Evolutionary conservation across 2,329 filamentous ascomycete species (phyloP).

Genomic region (Pseudogymnoascus sp.): DNA sequence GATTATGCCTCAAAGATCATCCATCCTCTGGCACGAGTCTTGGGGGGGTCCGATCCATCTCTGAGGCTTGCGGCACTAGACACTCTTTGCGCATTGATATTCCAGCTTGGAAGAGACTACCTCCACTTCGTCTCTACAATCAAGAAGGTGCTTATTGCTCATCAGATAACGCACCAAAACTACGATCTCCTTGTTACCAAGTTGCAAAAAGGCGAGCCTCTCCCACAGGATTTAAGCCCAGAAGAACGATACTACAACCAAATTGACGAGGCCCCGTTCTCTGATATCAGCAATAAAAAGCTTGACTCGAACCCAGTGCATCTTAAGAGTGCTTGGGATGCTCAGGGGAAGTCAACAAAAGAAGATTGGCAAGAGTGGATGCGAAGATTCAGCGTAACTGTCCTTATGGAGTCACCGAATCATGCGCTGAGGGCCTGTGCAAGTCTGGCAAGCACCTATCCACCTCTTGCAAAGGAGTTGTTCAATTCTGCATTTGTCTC

Average conservation of each 20-base stretch:
- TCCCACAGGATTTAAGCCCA: constrained; percentile 91
- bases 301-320: constrained; percentile 96
- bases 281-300: constrained; percentile 86
- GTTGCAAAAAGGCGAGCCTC: constrained; percentile 83
- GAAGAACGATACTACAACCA: constrained; percentile 74
- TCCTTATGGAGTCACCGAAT: constrained; percentile 91
- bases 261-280: constrained; percentile 71
- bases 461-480: constrained; percentile 82
- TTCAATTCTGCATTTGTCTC: constrained; percentile 99
- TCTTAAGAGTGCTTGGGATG: constrained; percentile 94
- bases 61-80: constrained; percentile 81
- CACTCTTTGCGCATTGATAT: constrained; percentile 89
- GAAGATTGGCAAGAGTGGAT: constrained; percentile 99
- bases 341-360: constrained; percentile 90
- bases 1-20: constrained; percentile 96
- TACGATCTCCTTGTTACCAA: constrained; percentile 91
- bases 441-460: constrained; percentile 81
- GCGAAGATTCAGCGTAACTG: constrained; percentile 87
- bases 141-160: constrained; percentile 73
- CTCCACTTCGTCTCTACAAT: constrained; percentile 90
- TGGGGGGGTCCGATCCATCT: constrained; percentile 64
- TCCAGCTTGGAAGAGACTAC: constrained; percentile 93
- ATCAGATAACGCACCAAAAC: constrained; percentile 82
- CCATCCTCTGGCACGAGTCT: constrained; percentile 79
- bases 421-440: constrained; percentile 92